Percentiles rank a stretch among this genome's conserved stretches.
Evolutionary conservation across 1,284 basidiomycete genomes (phyloP).

Genomic region (Moesziomyces sp.): DNA sequence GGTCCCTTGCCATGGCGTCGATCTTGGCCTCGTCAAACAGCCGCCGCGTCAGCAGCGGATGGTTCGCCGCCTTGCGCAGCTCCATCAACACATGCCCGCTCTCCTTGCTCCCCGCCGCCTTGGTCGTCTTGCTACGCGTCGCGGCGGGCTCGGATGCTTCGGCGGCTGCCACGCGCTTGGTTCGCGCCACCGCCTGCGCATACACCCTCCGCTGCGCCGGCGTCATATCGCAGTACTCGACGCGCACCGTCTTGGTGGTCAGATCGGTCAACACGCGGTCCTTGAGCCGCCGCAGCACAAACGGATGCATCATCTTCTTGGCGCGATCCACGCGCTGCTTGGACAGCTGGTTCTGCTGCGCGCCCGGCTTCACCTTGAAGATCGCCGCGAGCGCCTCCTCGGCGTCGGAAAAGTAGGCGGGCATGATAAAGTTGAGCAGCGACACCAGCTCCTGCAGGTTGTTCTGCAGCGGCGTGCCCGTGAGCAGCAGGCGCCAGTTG

Average conservation of each 20-base stretch:
- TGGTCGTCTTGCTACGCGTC: constrained; percentile 14
- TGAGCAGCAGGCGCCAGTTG: constrained; percentile 89
- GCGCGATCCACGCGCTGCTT: constrained; percentile 91
- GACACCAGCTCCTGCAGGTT: constrained; percentile 88
- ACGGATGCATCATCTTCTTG: constrained; percentile 99
- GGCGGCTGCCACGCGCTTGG: constrained; percentile 75
- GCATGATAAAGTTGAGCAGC: constrained; percentile 96
- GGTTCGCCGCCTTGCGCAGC: constrained; percentile 91
- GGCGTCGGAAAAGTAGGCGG: constrained; percentile 83
- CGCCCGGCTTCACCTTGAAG: constrained; percentile 93
- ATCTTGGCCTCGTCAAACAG: constrained; percentile 83
- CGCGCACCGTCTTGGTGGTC: constrained; percentile 88
- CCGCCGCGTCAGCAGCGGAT: constrained; percentile 92
- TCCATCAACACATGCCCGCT: constrained; percentile 88
- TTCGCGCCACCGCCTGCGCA: constrained; percentile 82
- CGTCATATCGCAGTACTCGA: constrained; percentile 95
- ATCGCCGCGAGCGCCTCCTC: constrained; percentile 85
- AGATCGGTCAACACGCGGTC: constrained; percentile 87
- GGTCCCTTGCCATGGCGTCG: constrained; percentile 79
- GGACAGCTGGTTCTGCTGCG: constrained; percentile 84
- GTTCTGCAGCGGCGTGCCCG: constrained; percentile 90
- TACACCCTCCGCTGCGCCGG: constrained; percentile 84
- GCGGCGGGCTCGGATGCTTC: constrained; percentile 68
- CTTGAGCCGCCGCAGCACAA: constrained; percentile 93
- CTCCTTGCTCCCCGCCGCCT: constrained; percentile 23